These are phyloP conservation scores for Elymus sibiricus DNA, from an alignment of 176 grass and related monocot species.

Conservation along the genomic window DNA sequence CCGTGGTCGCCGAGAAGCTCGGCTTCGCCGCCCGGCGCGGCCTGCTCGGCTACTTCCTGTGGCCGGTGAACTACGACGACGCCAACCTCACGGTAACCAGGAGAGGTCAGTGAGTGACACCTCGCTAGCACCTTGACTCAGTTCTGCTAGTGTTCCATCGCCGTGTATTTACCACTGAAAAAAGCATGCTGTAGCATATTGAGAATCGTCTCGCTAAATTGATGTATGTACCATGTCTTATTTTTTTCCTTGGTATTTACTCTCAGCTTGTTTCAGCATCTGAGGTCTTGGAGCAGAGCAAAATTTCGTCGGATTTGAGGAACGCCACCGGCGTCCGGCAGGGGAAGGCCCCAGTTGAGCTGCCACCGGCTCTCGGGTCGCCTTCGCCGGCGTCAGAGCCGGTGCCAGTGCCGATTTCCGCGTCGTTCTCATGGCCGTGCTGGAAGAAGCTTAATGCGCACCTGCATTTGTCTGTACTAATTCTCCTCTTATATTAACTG, in stretches of 20 bases:
- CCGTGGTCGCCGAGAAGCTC: constrained; percentile 72
- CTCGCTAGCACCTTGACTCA: not conserved
- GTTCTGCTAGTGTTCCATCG: not conserved
- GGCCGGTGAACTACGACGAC: constrained; percentile 81
- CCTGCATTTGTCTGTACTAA: not conserved
- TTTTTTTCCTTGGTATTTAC: too few species aligned
- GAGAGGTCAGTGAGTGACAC: constrained; percentile 37
- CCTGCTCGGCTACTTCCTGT: constrained; percentile 78
- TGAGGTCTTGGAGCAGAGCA: constrained; percentile 41
- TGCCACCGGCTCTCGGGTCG: constrained; percentile 30
- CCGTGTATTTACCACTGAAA: not conserved
- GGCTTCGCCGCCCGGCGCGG: constrained; percentile 38
- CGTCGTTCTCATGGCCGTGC: not conserved
- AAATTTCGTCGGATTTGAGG: constrained; percentile 24
- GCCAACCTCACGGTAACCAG: constrained; percentile 56
- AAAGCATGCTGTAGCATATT: too few species aligned
- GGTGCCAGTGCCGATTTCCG: not conserved
- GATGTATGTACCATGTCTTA: too few species aligned
- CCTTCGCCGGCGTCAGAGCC: not conserved
- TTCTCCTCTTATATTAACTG: not conserved
- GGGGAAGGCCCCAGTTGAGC: constrained; percentile 15
- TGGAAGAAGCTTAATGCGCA: not conserved
- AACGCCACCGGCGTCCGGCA: constrained; percentile 36
- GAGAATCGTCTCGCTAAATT: too few species aligned
- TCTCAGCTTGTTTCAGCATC: constrained; percentile 45